Conservation (phyloP, 2,329 filamentous ascomycete genomes). For the Talaromyces sp. region DNA sequence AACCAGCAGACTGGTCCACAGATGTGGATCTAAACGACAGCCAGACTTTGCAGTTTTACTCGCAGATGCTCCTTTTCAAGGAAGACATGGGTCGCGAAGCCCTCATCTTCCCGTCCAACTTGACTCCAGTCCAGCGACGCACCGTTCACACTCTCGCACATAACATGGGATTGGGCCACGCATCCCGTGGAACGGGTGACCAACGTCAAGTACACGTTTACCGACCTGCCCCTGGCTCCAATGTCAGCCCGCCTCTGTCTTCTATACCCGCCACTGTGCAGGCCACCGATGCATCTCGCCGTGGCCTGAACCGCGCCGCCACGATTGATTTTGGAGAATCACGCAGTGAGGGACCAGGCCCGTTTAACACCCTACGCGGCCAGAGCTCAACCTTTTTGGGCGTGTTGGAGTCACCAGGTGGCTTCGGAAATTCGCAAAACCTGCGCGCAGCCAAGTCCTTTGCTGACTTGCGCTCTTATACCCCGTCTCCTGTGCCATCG, state of each 20-base stretch:
- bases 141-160: constrained; percentile 93
- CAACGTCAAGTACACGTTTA: constrained; percentile 87
- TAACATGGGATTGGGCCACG: constrained; percentile 87
- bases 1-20: constrained; percentile 26
- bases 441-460: constrained; percentile 94
- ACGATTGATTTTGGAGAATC: constrained; percentile 93
- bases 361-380: constrained; percentile 68
- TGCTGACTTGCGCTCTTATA: constrained; percentile 90
- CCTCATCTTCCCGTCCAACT: constrained; percentile 74
- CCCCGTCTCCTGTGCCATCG: constrained; percentile 85
- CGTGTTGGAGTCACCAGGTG: constrained; percentile 71
- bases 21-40: constrained; percentile 91
- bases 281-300: constrained; percentile 70
- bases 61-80: constrained; percentile 84
- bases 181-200: constrained; percentile 82
- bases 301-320: constrained; percentile 86
- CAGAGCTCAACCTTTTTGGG: constrained; percentile 79
- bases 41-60: constrained; percentile 81
- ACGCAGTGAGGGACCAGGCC: constrained; percentile 65
- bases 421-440: constrained; percentile 67
- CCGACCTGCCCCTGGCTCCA: constrained; percentile 49
- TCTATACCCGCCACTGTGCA: constrained; percentile 57
- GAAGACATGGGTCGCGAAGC: constrained; percentile 72
- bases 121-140: constrained; percentile 78
- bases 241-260: constrained; percentile 59